Base-by-base conservation (phyloP, 495 filamentous ascomycete genomes). In the Penicillium ucsense region DNA sequence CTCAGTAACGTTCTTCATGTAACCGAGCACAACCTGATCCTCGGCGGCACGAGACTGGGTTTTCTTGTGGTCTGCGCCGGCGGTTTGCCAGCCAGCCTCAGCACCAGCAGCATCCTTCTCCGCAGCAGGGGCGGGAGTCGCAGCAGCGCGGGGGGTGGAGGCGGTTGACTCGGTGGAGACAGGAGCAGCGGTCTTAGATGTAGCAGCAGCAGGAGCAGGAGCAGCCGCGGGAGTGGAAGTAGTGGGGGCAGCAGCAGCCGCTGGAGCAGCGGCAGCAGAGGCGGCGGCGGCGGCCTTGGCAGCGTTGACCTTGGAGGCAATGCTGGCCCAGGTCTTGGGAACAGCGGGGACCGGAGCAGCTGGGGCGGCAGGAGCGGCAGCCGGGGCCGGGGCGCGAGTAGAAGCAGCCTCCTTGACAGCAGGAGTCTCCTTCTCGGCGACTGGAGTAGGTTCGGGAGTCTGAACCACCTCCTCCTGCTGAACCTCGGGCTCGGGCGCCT, bases 1-100 rank as follows among this genome's bases (percentile, higher is more conserved):
- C 2, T 92, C 87, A 35, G 83, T 88, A 31, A 97, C 90, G 54
- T 89, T 94, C 76, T 92, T 94, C 60, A 97, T 84, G 61, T 95
- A 97, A 10, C 80, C 94, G 49, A 85, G 72, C 37, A 84, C 80
- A 42, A 77, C 77, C 45, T 82, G 78, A 48, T 87, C 82, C 54
- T 87, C 83, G 31, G 63, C 52, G 35, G 75, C 64, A 47, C 87
- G 79, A 46, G 80, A 77, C 66, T 90, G 86, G 41, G 82, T 80
- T 71, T 91, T 91, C 59, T 82, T 83, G 71, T 90, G 83, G 44
- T 82, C 80, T 41, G 67, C 63, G 35, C 83, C 85, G 35, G 88
- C 88, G 45, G 86, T 88, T 60, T 91, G 88, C 86, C 89, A 95
- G 41, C 79, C 83, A 48, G 70, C 56, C 46, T 75, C 73, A 36